Evolutionary conservation across 371 early-diverging fungal species (phyloP).

Genomic region (Mucor mucedo): DNA sequence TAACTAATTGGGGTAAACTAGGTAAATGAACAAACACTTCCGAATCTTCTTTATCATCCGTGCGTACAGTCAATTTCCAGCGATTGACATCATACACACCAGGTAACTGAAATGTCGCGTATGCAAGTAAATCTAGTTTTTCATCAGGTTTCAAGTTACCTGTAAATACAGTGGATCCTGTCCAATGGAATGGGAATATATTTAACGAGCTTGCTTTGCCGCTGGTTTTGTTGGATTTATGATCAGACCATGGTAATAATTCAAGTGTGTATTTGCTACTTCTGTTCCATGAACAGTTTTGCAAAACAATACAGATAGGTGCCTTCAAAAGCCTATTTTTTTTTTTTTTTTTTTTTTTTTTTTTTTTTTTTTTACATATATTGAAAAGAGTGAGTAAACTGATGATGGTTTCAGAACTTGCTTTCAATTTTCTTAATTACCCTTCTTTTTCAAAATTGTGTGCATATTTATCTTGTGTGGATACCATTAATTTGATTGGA

Average conservation of each 20-base stretch:
- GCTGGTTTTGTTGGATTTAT: conserved; percentile 18
- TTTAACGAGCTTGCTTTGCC: conserved; percentile 20
- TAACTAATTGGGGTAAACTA: conserved; percentile 36
- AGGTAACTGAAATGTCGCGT: conserved; percentile 62
- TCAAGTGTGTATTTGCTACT: conserved; percentile 59
- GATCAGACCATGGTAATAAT: conserved; percentile 49
- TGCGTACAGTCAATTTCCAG: conserved; percentile 64
- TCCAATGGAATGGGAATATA: conserved; percentile 64
- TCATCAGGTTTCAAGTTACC: conserved; percentile 63
- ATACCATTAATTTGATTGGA: conserved; percentile 66
- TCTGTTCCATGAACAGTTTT: conserved; percentile 71
- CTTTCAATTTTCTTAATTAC: conserved; percentile 35
- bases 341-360: not conserved
- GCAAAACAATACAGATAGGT: conserved; percentile 53
- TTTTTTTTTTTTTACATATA: not conserved
- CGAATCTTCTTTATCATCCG: conserved; percentile 26
- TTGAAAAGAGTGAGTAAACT: not conserved
- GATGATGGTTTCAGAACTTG: not conserved
- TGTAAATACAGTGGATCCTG: conserved; percentile 59
- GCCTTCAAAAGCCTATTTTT: conserved; percentile 54
- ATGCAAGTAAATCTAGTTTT: conserved; percentile 42
- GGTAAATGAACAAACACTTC: conserved; percentile 37
- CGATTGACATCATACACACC: conserved; percentile 79
- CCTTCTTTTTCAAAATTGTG: conserved; percentile 59
- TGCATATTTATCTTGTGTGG: conserved; percentile 37